These are phyloP conservation scores for Cruciata laevipes DNA, from an alignment of 257 asterid species.

Conservation along the genomic window DNA sequence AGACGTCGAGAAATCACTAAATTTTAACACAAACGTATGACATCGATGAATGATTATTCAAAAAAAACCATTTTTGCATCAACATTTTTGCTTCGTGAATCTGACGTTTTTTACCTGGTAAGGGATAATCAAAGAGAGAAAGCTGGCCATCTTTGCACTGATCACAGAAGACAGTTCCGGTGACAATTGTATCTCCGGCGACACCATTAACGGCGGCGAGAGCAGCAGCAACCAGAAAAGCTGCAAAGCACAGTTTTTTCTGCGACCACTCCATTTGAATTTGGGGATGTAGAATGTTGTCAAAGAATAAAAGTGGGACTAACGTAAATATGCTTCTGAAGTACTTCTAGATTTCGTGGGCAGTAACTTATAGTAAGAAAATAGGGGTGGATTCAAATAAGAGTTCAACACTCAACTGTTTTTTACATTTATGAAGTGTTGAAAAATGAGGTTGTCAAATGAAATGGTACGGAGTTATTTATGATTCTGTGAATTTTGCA, in stretches of 20 bases:
- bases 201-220: slow-evolving; percentile 41
- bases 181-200: slow-evolving; percentile 47
- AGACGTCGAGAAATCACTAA: neutral
- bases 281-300: neutral
- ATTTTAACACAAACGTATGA: too few relatives aligned
- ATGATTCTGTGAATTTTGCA: slow-evolving; percentile 13
- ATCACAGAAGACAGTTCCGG: slow-evolving; percentile 90
- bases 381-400: neutral
- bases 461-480: slow-evolving; percentile 19
- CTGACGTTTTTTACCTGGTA: slow-evolving; percentile 35
- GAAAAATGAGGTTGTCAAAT: slow-evolving; percentile 4
- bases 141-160: slow-evolving; percentile 90
- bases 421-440: slow-evolving; percentile 22
- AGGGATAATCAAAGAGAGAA: slow-evolving; percentile 74
- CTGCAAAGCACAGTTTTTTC: slow-evolving; percentile 31
- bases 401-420: slow-evolving; percentile 35
- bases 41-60: too few relatives aligned
- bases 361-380: neutral
- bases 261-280: slow-evolving; percentile 46
- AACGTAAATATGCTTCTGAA: neutral
- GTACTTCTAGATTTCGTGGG: neutral
- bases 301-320: neutral
- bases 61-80: too few relatives aligned
- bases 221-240: slow-evolving; percentile 34
- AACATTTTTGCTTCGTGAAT: neutral